Evolutionary conservation across 73 alveolate genomes (phyloP), one percentile per base, ranked within the genome.

Genomic region (Stentor coeruleus): DNA sequence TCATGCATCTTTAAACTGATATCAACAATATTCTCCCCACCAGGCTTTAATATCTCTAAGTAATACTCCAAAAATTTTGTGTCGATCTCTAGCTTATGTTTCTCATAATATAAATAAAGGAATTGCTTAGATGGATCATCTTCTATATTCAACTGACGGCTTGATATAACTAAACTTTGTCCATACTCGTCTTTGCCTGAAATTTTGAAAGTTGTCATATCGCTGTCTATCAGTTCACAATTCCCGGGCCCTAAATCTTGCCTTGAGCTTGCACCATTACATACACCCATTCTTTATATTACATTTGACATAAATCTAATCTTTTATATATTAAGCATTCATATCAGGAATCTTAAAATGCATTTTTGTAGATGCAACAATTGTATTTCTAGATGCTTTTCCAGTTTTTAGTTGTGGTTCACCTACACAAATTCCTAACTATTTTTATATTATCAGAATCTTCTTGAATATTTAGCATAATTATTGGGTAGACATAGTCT

Each of bases 341-440:
- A 57, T 57, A 2, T 57, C 73, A 20, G 73, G 73, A 2, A 57
- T 57, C 28, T 57, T 57, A 57, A 57, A 57, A 20, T 31, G 15
- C 73, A 57, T 57, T 57, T 57, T 57, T n/a, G 73, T 57, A 31
- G 73, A 57, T 31, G 73, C 73, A 31, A 57, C 73, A 57, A 57
- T 57, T 57, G 73, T 57, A 2, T 57, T 57, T 1, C 73, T 31
- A 57, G 73, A n/a, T 31, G 15, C 28, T 57, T 57, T 31, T 20
- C 73, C 73, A 20, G 73, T 57, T 57, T 57, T 57, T 57, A 57
- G 73, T 20, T n/a, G 73, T 57, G 73, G 73, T 57, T 57, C 73
- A 2, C 73, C 73, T 57, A 31, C 73, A 20, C 73, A 20, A 20
- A 57, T 57, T 57, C 73, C 73, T 57, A 57, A 31, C 73, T 57